A percentile compares a stretch with the other conserved stretches of the same genome.
These are phyloP conservation scores for Spergularia marina DNA, from an alignment of 148 eudicot species.

Conservation along the genomic window DNA sequence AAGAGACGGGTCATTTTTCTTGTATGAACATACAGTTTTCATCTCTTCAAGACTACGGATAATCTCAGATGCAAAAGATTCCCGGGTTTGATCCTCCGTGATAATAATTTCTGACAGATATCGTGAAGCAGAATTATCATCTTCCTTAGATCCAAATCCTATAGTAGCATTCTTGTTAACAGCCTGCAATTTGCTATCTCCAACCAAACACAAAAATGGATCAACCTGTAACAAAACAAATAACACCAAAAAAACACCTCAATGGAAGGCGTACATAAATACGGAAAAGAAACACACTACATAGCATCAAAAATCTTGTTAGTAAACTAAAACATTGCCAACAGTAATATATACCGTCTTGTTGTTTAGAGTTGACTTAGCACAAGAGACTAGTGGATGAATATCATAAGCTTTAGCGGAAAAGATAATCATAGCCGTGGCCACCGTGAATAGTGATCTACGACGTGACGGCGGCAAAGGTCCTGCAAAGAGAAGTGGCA, in stretches of 20 bases:
- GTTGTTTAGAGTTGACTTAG: conserved; percentile 57
- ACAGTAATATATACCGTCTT: conserved; percentile 44
- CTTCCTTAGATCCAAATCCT: conserved; percentile 78
- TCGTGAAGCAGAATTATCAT: conserved; percentile 58
- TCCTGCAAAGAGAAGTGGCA: conserved; percentile 41
- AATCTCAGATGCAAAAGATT: conserved; percentile 62
- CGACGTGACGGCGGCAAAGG: conserved; percentile 77
- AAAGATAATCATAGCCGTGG: conserved; percentile 81
- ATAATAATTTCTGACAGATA: conserved; percentile 58
- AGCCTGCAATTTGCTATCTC: conserved; percentile 80
- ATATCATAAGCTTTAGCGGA: conserved; percentile 79
- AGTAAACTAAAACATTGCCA: background rate
- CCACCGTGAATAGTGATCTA: conserved; percentile 80
- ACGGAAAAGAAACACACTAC: background rate
- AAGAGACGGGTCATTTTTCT: conserved; percentile 2
- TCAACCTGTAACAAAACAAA: conserved; percentile 53
- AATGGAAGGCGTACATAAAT: background rate
- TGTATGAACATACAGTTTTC: conserved; percentile 43
- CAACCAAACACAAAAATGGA: conserved; percentile 73
- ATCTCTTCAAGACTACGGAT: conserved; percentile 55
- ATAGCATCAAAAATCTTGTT: background rate
- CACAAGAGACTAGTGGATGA: conserved; percentile 54
- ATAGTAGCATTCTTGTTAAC: conserved; percentile 37
- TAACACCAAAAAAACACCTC: conserved; percentile 9
- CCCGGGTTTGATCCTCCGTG: conserved; percentile 59